Evolutionary conservation across 2,329 filamentous ascomycete genomes (phyloP).

Genomic region (Tolypocladium nubicola): DNA sequence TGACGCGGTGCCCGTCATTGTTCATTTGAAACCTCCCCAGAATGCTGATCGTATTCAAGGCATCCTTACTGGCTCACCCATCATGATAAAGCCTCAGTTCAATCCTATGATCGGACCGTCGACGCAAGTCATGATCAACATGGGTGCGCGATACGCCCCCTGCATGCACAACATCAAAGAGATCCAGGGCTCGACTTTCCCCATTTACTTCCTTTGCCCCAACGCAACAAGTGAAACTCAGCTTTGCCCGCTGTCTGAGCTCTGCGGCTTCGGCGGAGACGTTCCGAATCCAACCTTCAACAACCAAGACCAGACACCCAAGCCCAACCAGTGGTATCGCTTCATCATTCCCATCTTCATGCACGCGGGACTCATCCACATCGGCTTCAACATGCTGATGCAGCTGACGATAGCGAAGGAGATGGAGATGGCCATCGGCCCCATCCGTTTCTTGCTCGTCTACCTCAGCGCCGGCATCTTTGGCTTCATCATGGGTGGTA

Average conservation of each 20-base stretch:
- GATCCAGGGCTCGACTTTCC: constrained; percentile 41
- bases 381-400: constrained; percentile 87
- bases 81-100: constrained; percentile 73
- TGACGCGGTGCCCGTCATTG: constrained; percentile 14
- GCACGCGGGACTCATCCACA: constrained; percentile 88
- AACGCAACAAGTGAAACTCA: constrained; percentile 55
- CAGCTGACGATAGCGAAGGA: constrained; percentile 85
- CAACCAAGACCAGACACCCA: constrained; percentile 36
- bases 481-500: constrained; percentile 88
- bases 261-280: constrained; percentile 69
- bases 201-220: constrained; percentile 67
- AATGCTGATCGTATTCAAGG: constrained; percentile 32
- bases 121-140: constrained; percentile 82
- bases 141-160: constrained; percentile 85
- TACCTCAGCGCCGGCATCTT: constrained; percentile 91
- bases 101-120: constrained; percentile 98
- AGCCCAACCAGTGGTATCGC: constrained; percentile 91
- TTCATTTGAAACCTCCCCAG: background rate
- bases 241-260: constrained; percentile 61
- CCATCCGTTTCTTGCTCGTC: constrained; percentile 77
- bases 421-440: constrained; percentile 85
- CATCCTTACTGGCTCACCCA: constrained; percentile 66
- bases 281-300: constrained; percentile 56
- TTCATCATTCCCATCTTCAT: constrained; percentile 96
- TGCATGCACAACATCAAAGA: constrained; percentile 82